These are phyloP conservation scores for Austroboletus novae-zelandiae DNA, from an alignment of 1,284 basidiomycete genomes.

Conservation along the genomic window DNA sequence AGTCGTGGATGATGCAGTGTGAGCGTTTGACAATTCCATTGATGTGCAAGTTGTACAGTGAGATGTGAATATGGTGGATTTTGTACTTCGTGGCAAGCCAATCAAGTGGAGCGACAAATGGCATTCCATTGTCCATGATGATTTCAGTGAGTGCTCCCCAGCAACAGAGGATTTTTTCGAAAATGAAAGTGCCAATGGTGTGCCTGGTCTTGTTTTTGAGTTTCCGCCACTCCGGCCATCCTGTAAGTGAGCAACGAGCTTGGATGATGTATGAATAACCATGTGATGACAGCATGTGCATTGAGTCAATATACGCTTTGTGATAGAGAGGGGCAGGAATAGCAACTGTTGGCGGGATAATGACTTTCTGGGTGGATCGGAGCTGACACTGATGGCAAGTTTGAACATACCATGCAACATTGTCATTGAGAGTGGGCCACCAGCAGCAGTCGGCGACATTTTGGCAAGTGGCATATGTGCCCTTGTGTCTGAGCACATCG, in stretches of 20 bases:
- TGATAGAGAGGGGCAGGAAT: constrained; percentile 13
- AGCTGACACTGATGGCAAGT: constrained; percentile 9
- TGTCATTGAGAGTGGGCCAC: not conserved
- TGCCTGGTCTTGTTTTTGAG: constrained; percentile 8
- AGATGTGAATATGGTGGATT: too few species aligned
- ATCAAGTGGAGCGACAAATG: too few species aligned
- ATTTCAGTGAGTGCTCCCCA: constrained; percentile 9
- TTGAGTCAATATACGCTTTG: not conserved
- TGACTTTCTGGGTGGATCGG: not conserved
- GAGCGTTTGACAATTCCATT: too few species aligned
- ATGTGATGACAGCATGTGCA: not conserved
- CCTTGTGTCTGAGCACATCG: not conserved
- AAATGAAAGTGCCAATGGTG: not conserved
- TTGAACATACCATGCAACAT: constrained; percentile 2
- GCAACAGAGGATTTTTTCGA: constrained; percentile 1
- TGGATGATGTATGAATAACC: not conserved
- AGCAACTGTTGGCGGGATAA: constrained; percentile 8
- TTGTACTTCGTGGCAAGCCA: too few species aligned
- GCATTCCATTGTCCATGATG: not conserved
- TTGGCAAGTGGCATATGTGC: not conserved
- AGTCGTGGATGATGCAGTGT: too few species aligned
- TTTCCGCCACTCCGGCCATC: constrained; percentile 5
- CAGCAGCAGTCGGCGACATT: not conserved
- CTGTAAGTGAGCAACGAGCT: constrained; percentile 1
- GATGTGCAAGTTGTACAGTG: too few species aligned